Evolutionary conservation across 805 yeast genomes (phyloP), one percentile per base, ranked within the genome.

Genomic region (Danielia oregonensis): DNA sequence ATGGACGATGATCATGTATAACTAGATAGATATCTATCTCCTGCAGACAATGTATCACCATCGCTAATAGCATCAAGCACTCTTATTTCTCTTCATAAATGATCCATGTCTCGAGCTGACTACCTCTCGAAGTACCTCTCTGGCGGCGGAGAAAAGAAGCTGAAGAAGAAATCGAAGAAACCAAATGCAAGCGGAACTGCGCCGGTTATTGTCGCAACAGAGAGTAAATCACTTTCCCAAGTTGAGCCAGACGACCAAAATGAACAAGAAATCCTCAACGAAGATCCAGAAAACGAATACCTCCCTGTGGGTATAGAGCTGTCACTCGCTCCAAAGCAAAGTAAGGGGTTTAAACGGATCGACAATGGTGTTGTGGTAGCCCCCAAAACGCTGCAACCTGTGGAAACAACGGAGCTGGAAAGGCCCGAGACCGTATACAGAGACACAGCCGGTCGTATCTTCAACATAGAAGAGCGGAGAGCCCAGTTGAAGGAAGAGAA

Each of bases 401-500:
- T 35, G 25, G 29, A 40, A 19, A n/a, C n/a, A n/a, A 14, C 42
- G 33, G 36, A 46, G 82, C 49, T 95, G 85, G 57, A 64, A 63
- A 18, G 82, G 76, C 40, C 66, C 77, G 5, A 50, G 43, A 54
- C 66, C 44, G 55, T 64, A 72, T 23, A 68, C 74, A 1, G 79
- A 75, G 29, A 61, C 57, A 15, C 48, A 50, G 38, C 49, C 57
- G 34, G 42, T 29, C 15, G 68, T 63, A 13, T 47, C 29, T 51
- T 65, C 8, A 57, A 62, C 34, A 54, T 47, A 11, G 33, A 43
- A 4, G 35, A 24, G 17, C 38, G 38, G 19, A 14, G 42, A 5
- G 32, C 13, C 2, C 42, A 46, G 17, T 9, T 46, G 2, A 21
- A 56, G 28, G 45, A 45, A 4, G 40, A 33, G 26, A 39, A 34